Conservation (phyloP, 306 rosid genomes). For the Trifolium repens region DNA sequence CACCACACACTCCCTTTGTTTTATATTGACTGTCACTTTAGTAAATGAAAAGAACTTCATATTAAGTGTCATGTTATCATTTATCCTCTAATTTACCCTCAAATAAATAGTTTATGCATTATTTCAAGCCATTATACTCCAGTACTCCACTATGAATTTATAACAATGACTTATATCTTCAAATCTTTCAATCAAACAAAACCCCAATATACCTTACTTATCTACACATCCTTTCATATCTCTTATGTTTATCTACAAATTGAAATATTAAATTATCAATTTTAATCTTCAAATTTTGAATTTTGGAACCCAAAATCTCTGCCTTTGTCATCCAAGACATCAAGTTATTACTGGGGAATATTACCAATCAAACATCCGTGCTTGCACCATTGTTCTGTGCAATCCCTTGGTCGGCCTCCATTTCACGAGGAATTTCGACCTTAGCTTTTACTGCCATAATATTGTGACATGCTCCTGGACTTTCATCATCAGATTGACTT, state of each 20-base stretch:
- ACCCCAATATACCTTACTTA: background rate
- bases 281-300: background rate
- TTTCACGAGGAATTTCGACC: background rate
- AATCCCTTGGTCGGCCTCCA: background rate
- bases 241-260: too few relatives aligned
- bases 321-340: background rate
- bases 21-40: background rate
- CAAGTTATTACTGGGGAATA: background rate
- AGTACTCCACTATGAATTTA: too few relatives aligned
- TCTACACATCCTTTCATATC: slow-evolving; percentile 3
- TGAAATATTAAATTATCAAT: background rate
- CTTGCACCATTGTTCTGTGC: background rate
- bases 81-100: background rate
- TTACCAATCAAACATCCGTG: background rate
- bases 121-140: too few relatives aligned
- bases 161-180: too few relatives aligned
- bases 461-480: background rate
- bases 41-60: background rate
- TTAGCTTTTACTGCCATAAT: background rate
- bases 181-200: background rate
- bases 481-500: slow-evolving; percentile 10
- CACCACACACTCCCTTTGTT: background rate
- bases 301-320: background rate
- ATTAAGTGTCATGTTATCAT: background rate
- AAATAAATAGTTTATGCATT: too few relatives aligned